Conservation (phyloP, 2,329 filamentous ascomycete genomes). For the Colletotrichum orbiculare region DNA sequence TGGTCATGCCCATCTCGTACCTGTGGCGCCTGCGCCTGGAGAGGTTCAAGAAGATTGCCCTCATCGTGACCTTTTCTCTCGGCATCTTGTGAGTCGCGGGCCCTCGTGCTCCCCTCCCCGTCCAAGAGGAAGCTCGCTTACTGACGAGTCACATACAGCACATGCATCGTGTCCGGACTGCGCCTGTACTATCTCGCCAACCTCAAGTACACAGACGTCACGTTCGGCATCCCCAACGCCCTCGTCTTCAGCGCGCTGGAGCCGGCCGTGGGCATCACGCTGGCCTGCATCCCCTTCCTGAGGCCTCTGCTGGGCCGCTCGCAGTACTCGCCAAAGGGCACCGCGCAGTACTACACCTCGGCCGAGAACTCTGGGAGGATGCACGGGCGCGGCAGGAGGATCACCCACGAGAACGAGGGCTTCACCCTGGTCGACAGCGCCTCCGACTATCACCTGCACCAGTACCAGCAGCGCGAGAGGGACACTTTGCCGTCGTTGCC, state of each 20-base stretch:
- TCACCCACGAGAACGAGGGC: neutral
- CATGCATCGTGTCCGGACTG: conserved; percentile 48
- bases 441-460: conserved; percentile 1
- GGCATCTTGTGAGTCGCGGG: conserved; percentile 45
- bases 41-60: conserved; percentile 43
- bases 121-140: too few species aligned
- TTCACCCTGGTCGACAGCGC: conserved; percentile 12
- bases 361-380: neutral
- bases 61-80: conserved; percentile 46
- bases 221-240: conserved; percentile 47
- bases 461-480: neutral
- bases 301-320: conserved; percentile 49
- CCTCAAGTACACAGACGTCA: conserved; percentile 47
- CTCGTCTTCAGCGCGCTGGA: conserved; percentile 51
- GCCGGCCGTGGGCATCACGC: conserved; percentile 50
- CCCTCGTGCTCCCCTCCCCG: neutral
- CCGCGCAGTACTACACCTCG: conserved; percentile 27
- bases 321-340: conserved; percentile 29
- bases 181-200: conserved; percentile 48
- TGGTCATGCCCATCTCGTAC: conserved; percentile 41
- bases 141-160: conserved; percentile 37
- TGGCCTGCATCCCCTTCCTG: conserved; percentile 53
- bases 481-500: neutral
- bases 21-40: conserved; percentile 43
- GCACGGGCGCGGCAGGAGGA: too few species aligned